These are phyloP conservation scores for Fusarium siculi DNA, from an alignment of 2,329 filamentous ascomycete species.

Conservation along the genomic window DNA sequence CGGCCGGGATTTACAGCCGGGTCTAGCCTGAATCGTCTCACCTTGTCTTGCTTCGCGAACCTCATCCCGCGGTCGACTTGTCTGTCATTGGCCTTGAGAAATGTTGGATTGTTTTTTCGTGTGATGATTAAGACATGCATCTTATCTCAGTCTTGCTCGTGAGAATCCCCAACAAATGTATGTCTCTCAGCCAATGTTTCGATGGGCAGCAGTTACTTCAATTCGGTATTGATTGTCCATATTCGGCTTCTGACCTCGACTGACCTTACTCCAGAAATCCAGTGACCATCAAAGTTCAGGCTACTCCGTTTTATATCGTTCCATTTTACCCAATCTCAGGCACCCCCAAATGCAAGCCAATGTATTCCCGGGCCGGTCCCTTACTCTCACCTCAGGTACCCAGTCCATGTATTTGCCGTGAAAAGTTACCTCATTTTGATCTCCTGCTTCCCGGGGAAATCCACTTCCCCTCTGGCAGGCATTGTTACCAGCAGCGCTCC, in stretches of 20 bases:
- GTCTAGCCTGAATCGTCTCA: constrained; percentile 43
- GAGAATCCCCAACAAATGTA: neutral
- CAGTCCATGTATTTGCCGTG: constrained; percentile 8
- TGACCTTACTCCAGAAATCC: constrained; percentile 32
- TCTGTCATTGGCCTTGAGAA: neutral
- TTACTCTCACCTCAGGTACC: constrained; percentile 18
- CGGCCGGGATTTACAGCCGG: constrained; percentile 32
- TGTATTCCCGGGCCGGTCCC: constrained; percentile 34
- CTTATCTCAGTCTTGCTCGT: neutral
- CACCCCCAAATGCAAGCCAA: constrained; percentile 7
- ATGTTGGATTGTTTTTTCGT: neutral
- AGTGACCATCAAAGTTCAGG: constrained; percentile 17
- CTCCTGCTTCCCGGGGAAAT: constrained; percentile 29
- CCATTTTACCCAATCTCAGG: constrained; percentile 31
- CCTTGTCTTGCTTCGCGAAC: constrained; percentile 32
- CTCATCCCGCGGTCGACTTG: constrained; percentile 15
- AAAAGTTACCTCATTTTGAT: constrained; percentile 12
- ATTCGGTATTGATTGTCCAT: constrained; percentile 29
- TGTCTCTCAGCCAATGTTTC: neutral
- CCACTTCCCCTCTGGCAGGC: constrained; percentile 35
- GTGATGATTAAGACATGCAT: neutral
- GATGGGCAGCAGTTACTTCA: neutral
- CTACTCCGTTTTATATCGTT: constrained; percentile 21
- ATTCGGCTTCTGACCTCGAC: constrained; percentile 39
- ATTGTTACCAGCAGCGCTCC: constrained; percentile 25